Conservation (phyloP, 352 stramenopile species). For the Phytopythium cucurbitacearum region DNA sequence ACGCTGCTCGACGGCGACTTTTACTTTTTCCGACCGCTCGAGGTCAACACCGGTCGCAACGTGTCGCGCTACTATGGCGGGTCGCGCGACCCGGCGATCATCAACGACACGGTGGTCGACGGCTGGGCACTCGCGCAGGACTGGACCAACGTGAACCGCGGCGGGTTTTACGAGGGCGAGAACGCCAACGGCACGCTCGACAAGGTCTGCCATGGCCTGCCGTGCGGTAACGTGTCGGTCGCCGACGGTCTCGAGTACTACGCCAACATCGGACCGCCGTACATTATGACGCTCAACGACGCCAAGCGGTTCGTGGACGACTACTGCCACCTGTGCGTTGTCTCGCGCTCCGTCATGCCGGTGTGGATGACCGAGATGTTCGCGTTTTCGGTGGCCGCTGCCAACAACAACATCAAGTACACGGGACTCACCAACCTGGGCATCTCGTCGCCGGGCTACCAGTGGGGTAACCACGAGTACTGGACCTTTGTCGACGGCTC, state of each 20-base stretch:
- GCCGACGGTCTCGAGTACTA: slow-evolving; percentile 46
- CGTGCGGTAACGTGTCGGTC: slow-evolving; percentile 25
- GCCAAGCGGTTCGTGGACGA: slow-evolving; percentile 40
- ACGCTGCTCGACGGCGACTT: slow-evolving; percentile 36
- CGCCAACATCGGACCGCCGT: slow-evolving; percentile 35
- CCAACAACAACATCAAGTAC: slow-evolving; percentile 54
- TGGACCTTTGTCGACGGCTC: slow-evolving; percentile 33
- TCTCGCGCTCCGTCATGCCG: slow-evolving; percentile 22
- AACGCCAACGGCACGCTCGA: slow-evolving; percentile 15
- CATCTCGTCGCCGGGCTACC: slow-evolving; percentile 36
- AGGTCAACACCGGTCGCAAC: slow-evolving; percentile 34
- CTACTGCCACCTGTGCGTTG: slow-evolving; percentile 43
- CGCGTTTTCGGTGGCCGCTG: slow-evolving; percentile 39
- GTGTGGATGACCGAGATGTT: slow-evolving; percentile 64
- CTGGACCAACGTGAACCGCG: slow-evolving; percentile 33
- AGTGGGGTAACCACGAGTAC: slow-evolving; percentile 23
- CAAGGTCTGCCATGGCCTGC: slow-evolving; percentile 24
- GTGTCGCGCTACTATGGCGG: slow-evolving; percentile 41
- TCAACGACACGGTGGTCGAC: slow-evolving; percentile 34
- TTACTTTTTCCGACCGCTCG: slow-evolving; percentile 34
- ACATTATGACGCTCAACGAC: slow-evolving; percentile 50
- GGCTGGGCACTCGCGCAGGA: slow-evolving; percentile 39
- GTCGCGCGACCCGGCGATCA: slow-evolving; percentile 17
- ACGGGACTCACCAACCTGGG: slow-evolving; percentile 40
- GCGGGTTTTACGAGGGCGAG: slow-evolving; percentile 33